Evolutionary conservation across 352 stramenopile genomes (phyloP), one percentile per base, ranked within the genome.

Genomic region (Pythium insidiosum): DNA sequence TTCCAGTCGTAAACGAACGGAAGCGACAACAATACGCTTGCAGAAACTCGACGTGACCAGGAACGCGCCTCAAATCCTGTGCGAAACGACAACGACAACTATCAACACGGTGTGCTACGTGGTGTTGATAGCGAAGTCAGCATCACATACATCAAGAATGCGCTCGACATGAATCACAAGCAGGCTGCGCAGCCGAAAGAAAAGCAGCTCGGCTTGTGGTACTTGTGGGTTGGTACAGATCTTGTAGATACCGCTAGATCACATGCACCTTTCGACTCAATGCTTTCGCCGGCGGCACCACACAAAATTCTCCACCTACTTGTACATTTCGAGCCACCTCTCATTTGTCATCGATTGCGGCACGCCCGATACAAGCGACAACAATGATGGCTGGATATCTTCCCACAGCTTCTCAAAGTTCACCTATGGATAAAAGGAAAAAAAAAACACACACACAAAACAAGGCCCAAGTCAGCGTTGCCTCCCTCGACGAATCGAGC

Each of bases 321-420:
- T 88, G 56, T 90, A 91, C 68, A 94, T 88, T 22, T 82, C 68
- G 25, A 91, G 69, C 81, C 81, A 94, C 38, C 85, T 88, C 13
- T 89, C 74, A 43, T 88, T 82, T 22, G 72, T 81, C 22, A 94
- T 61, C 21, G 67, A 72, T 50, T 86, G 66, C 24, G 72, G 76
- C 19, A 53, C 47, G 2, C 78, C 81, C 21, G 73, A 88, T 6
- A 94, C 59, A 12, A 94, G 56, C 54, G 78, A 86, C 39, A 72
- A 61, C 29, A 94, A 61, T n/a, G 69, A 61, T 19, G 68, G 74
- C 57, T 94, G 68, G 63, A 94, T 94, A 31, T 82, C 73, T 5
- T 73, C 66, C 81, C 81, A 94, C 33, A 88, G 60, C 47, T 72
- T 72, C 47, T 93, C 80, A 58, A 93, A 90, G 45, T 93, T 87